phyloP scores from a whole-genome alignment of 2,329 filamentous ascomycete species.

The Metarhizium robertsii region DNA sequence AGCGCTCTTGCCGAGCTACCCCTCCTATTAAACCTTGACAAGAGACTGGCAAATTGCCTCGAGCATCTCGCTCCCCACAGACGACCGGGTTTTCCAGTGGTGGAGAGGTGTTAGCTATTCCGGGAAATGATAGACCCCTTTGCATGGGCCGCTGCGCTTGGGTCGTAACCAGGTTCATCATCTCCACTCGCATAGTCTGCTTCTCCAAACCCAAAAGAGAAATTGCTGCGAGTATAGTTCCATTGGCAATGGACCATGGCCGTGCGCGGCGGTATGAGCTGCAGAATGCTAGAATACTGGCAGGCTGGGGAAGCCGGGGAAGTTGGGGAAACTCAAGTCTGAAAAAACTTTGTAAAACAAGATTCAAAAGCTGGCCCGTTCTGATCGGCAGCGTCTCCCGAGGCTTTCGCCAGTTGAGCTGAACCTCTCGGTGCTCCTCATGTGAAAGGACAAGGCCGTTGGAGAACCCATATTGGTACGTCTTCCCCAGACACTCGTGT shows the following conservation, averaged over 20 bases:
- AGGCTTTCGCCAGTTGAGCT: background rate
- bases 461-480: constrained; percentile 4
- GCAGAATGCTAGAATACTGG: background rate
- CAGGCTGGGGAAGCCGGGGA: constrained; percentile 1
- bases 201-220: constrained; percentile 3
- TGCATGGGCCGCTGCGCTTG: background rate
- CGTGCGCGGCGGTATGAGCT: constrained; percentile 4
- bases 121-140: background rate
- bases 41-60: background rate
- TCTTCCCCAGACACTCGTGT: background rate
- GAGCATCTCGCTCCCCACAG: background rate
- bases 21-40: background rate
- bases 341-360: background rate
- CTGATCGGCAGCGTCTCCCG: constrained; percentile 2
- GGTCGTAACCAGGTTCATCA: background rate
- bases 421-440: background rate
- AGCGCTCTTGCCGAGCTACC: background rate
- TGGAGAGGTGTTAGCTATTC: background rate
- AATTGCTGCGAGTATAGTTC: constrained; percentile 7
- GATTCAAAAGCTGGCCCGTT: background rate
- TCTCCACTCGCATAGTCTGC: constrained; percentile 3
- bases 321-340: background rate
- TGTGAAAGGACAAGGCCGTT: background rate
- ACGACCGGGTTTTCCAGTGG: background rate
- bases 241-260: constrained; percentile 2